phyloP scores from a whole-genome alignment of 2,329 filamentous ascomycete species.

The Balansia obtecta region DNA sequence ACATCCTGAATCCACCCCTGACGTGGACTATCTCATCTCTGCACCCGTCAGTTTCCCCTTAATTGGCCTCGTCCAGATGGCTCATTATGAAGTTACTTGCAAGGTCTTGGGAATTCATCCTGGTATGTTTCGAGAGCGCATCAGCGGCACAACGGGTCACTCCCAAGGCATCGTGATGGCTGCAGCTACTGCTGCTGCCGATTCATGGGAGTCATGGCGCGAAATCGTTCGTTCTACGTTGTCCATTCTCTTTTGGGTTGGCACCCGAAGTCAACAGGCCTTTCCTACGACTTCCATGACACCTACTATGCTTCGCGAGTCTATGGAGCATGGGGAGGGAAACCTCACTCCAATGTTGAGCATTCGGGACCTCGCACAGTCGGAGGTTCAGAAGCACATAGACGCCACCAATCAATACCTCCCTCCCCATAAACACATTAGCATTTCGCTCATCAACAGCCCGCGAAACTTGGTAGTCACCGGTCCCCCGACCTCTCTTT shows the following conservation, averaged over 20 bases:
- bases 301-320: slow-evolving; percentile 83
- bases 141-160: slow-evolving; percentile 85
- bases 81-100: slow-evolving; percentile 91
- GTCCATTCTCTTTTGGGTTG: slow-evolving; percentile 97
- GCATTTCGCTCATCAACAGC: slow-evolving; percentile 92
- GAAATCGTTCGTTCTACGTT: slow-evolving; percentile 68
- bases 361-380: slow-evolving; percentile 80
- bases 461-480: slow-evolving; percentile 95
- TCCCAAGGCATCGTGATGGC: slow-evolving; percentile 94
- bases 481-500: slow-evolving; percentile 87
- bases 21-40: slow-evolving; percentile 87
- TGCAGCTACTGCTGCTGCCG: slow-evolving; percentile 78
- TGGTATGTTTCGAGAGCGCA: slow-evolving; percentile 71
- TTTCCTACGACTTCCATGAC: slow-evolving; percentile 92
- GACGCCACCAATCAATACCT: slow-evolving; percentile 95
- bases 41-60: slow-evolving; percentile 91
- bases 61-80: slow-evolving; percentile 90
- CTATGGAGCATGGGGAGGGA: slow-evolving; percentile 89
- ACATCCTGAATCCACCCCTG: slow-evolving; percentile 77
- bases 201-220: slow-evolving; percentile 86
- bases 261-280: slow-evolving; percentile 89
- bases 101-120: slow-evolving; percentile 82
- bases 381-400: slow-evolving; percentile 90
- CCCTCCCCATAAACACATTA: slow-evolving; percentile 82
- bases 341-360: slow-evolving; percentile 94